These are phyloP conservation scores for Zymoseptoria crescenta DNA, from an alignment of 2,329 filamentous ascomycete genomes.

Conservation along the genomic window DNA sequence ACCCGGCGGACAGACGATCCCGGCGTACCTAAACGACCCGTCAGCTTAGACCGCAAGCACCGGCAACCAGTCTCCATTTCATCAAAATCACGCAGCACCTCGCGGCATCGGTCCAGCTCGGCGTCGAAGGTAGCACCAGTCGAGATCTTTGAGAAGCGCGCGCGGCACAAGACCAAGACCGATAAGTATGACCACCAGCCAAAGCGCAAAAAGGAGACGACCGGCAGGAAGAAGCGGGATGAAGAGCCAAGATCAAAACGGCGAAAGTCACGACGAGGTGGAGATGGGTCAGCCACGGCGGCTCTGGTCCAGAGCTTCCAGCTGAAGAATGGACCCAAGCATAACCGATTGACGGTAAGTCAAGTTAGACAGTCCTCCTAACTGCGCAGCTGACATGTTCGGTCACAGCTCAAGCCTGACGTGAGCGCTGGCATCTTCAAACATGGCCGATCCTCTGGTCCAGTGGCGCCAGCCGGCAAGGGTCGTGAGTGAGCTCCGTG, in stretches of 20 bases:
- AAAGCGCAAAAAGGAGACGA: conserved; percentile 27
- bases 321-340: conserved; percentile 37
- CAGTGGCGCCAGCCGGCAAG: conserved; percentile 34
- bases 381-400: not conserved
- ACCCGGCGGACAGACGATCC: not conserved
- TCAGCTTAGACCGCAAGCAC: conserved; percentile 8
- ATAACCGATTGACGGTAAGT: conserved; percentile 40
- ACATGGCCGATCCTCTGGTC: conserved; percentile 42
- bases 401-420: conserved; percentile 35
- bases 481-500: conserved; percentile 31
- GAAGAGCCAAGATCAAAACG: conserved; percentile 19
- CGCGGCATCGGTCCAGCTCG: not conserved
- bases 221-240: conserved; percentile 2
- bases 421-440: conserved; percentile 40
- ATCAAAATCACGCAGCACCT: conserved; percentile 3
- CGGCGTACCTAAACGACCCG: not conserved
- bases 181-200: conserved; percentile 38
- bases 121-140: not conserved
- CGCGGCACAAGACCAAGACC: conserved; percentile 40
- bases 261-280: conserved; percentile 31
- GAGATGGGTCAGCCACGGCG: conserved; percentile 30
- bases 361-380: not conserved
- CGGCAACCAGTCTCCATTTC: conserved; percentile 1
- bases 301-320: conserved; percentile 37
- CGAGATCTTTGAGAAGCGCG: conserved; percentile 35